Evolutionary conservation across 129 eudicot species (phyloP).

Genomic region (Helichrysum umbraculigerum): DNA sequence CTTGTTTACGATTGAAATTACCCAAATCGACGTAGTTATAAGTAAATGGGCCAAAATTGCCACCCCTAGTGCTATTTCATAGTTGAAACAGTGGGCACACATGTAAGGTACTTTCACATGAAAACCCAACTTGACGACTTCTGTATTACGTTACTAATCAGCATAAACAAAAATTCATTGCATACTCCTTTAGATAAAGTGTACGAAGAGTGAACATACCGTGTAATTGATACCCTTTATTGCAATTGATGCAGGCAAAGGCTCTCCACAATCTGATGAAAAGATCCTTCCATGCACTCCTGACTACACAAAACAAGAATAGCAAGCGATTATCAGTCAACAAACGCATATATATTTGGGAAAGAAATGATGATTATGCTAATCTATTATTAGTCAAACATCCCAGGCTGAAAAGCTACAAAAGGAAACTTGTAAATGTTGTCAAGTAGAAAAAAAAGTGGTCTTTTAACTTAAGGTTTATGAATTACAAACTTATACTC

Average conservation of each 20-base stretch:
- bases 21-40: background rate
- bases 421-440: background rate
- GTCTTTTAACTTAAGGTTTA: no score
- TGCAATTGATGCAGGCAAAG: conserved; percentile 75
- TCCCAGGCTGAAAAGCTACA: background rate
- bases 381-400: background rate
- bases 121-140: no score
- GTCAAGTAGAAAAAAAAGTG: background rate
- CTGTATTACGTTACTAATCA: no score
- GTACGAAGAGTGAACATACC: conserved; percentile 41
- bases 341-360: background rate
- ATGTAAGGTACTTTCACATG: background rate
- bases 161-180: no score
- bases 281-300: conserved; percentile 85
- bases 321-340: background rate
- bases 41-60: background rate
- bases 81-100: background rate
- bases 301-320: conserved; percentile 38
- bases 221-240: conserved; percentile 76
- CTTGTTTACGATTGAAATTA: background rate
- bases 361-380: background rate
- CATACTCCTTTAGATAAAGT: background rate
- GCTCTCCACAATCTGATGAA: conserved; percentile 77
- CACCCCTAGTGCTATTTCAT: background rate
- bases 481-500: background rate